Evolutionary conservation across 1,284 basidiomycete genomes (phyloP).

Genomic region (Apiotrichum domesticum): DNA sequence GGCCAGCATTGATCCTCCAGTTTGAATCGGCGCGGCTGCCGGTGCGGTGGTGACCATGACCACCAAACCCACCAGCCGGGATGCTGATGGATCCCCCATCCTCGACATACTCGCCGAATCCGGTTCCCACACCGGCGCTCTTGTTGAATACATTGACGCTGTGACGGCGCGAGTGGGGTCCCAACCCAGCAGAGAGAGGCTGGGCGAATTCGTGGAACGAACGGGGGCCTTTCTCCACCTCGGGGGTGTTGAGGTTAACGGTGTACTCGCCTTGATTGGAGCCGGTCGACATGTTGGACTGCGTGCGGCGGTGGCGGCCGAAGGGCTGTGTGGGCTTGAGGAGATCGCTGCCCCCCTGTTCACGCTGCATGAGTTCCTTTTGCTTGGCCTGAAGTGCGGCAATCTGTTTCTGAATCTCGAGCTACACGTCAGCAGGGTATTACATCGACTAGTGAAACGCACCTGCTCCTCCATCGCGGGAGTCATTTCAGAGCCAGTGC

Average conservation of each 20-base stretch:
- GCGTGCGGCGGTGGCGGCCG: conserved; percentile 73
- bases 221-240: conserved; percentile 8
- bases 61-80: conserved; percentile 33
- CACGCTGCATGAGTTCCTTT: conserved; percentile 76
- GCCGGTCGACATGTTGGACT: conserved; percentile 57
- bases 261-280: conserved; percentile 6
- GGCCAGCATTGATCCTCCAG: conserved; percentile 70
- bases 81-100: conserved; percentile 27
- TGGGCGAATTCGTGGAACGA: conserved; percentile 26
- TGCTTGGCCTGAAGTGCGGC: conserved; percentile 85
- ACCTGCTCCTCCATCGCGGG: conserved; percentile 78
- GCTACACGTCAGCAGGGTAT: conserved; percentile 50
- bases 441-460: conserved; percentile 14
- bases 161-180: conserved; percentile 82
- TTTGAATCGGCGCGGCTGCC: conserved; percentile 52
- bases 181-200: conserved; percentile 41
- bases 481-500: conserved; percentile 61
- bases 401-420: conserved; percentile 82
- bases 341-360: conserved; percentile 50
- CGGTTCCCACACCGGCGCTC: conserved; percentile 21
- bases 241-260: conserved; percentile 30
- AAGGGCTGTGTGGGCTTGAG: conserved; percentile 55
- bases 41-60: conserved; percentile 69
- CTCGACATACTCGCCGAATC: conserved; percentile 36
- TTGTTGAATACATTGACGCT: conserved; percentile 73